Percentiles rank a stretch among this genome's conserved stretches.
phyloP scores from a whole-genome alignment of 495 filamentous ascomycete genomes.

The Penicillium cosmopolitanum region DNA sequence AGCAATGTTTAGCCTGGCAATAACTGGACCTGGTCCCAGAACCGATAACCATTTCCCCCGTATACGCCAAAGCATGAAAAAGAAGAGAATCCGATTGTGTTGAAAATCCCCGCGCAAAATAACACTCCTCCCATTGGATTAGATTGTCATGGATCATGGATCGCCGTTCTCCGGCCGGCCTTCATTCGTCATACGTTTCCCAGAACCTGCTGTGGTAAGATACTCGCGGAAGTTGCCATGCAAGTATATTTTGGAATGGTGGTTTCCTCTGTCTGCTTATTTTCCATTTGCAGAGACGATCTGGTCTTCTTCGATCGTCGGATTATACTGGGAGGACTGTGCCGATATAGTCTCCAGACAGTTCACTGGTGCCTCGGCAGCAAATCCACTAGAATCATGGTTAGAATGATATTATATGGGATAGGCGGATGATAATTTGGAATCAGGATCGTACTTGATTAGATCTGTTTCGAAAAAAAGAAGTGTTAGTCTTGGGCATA shows the following conservation, averaged over 20 bases:
- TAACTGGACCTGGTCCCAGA: not conserved
- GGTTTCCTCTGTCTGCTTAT: slow-evolving; percentile 13
- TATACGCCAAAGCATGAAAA: slow-evolving; percentile 8
- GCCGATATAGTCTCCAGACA: slow-evolving; percentile 71
- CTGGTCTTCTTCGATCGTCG: slow-evolving; percentile 77
- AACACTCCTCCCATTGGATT: not conserved
- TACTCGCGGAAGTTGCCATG: slow-evolving; percentile 5
- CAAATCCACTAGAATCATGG: slow-evolving; percentile 64
- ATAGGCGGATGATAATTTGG: not conserved
- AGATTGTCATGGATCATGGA: slow-evolving; percentile 2
- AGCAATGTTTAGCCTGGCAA: not conserved
- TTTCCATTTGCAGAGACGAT: slow-evolving; percentile 52
- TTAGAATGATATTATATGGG: slow-evolving; percentile 20
- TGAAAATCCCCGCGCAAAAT: not conserved
- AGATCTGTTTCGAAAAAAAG: slow-evolving; percentile 38
- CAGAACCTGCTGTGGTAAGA: slow-evolving; percentile 20
- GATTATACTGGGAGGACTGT: slow-evolving; percentile 63
- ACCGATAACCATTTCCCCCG: not conserved
- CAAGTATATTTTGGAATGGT: not conserved
- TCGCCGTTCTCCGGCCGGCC: not conserved
- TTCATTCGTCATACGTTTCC: slow-evolving; percentile 12
- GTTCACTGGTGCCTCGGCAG: slow-evolving; percentile 68
- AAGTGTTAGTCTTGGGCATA: slow-evolving; percentile 17
- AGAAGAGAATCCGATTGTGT: not conserved
- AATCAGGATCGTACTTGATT: slow-evolving; percentile 46